Percentiles rank a stretch among this genome's conserved stretches.
Evolutionary conservation across 441 rosid species (phyloP).

Genomic region (Macaranga tanarius): DNA sequence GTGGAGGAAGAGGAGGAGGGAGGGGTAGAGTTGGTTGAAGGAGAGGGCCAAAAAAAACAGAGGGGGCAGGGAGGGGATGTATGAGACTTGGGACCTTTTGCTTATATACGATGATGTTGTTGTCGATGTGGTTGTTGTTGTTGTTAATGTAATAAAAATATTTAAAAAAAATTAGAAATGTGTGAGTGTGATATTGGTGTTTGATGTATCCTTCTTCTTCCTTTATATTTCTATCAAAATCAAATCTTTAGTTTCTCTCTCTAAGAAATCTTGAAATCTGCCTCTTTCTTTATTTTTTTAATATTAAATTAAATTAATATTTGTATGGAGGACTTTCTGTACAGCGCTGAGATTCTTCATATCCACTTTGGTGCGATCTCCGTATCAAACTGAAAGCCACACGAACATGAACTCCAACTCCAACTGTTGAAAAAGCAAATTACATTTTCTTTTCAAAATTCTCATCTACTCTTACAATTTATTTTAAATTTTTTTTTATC

Average conservation of each 20-base stretch:
- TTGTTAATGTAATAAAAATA: background rate
- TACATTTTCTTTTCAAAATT: too few species aligned
- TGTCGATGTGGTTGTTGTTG: constrained; percentile 6
- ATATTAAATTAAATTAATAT: too few species aligned
- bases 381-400: constrained; percentile 24
- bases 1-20: background rate
- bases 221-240: constrained; percentile 34
- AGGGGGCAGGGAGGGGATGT: background rate
- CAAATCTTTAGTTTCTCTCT: constrained; percentile 43
- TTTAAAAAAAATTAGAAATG: constrained; percentile 20
- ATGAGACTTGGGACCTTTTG: background rate
- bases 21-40: background rate
- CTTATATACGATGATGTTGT: constrained; percentile 33
- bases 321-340: constrained; percentile 10
- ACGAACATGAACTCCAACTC: background rate
- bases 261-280: constrained; percentile 42
- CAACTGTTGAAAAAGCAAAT: too few species aligned
- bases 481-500: too few species aligned
- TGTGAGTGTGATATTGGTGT: background rate
- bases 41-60: constrained; percentile 16
- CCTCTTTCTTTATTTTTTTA: constrained; percentile 24
- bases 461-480: too few species aligned
- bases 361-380: constrained; percentile 44
- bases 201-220: background rate
- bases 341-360: constrained; percentile 44